Evolutionary conservation across 2,329 filamentous ascomycete species (phyloP), one percentile per base, ranked within the genome.

Genomic region (Clathrospora elynae): DNA sequence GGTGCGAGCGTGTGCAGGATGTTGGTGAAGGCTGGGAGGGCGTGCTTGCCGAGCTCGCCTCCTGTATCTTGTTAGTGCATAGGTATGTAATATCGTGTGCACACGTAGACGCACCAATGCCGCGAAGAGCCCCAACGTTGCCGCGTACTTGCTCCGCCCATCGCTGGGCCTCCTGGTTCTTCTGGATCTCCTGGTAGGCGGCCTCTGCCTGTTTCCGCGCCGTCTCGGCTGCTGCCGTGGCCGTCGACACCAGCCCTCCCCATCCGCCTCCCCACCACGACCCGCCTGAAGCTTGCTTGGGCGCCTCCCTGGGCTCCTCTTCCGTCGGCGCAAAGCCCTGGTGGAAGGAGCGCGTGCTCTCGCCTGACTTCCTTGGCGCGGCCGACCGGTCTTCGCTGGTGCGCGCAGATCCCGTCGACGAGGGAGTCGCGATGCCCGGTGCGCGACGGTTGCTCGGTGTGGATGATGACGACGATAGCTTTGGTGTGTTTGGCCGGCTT

Each of bases 71-170:
- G 48, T 62, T 42, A 61, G 55, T 37, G 17, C 5, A 18, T 7
- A 17, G 14, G 16, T 32, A 6, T 17, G 5, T 24, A 44, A 24
- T 7, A 20, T 32, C 22, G 25, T 37, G 26, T 28, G 12, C 6
- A 18, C 6, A n/a, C 13, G 10, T 16, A 34, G 22, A 23, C 51
- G 54, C 80, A 92, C 90, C 87, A 49, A 92, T 76, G 40, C 85
- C 87, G 57, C 82, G 82, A 28, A 97, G 75, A 20, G 84, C 84
- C 30, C 86, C 87, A 34, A 95, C 88, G 66, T 96, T 96, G 46
- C 90, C 91, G 64, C 86, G 86, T 41, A 97, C 87, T 68, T 97
- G 92, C 38, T 96, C 88, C 1, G 91, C 89, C 90, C 92, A 99
- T 69, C 89, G 88, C 75, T 92, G 91, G 36, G 92, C 93, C 70